These are phyloP conservation scores for Dittrichia graveolens DNA, from an alignment of 129 eudicot genomes.

Conservation along the genomic window DNA sequence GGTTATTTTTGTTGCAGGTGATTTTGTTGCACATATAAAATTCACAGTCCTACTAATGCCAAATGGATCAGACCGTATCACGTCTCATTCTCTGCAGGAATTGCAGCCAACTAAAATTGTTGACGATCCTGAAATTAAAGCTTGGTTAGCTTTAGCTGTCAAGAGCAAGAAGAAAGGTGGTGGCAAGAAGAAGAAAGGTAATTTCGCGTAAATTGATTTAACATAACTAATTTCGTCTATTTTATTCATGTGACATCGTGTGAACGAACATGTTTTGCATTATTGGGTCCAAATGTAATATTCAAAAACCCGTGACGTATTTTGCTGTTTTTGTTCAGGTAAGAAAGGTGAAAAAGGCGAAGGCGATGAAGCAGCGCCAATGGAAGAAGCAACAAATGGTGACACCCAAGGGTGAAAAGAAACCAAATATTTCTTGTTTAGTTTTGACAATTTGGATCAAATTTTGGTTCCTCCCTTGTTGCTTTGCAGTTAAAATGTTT, in stretches of 20 bases:
- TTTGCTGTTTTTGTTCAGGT: conserved; percentile 32
- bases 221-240: too few relatives aligned
- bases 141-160: conserved; percentile 76
- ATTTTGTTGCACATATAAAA: conserved; percentile 80
- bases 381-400: conserved; percentile 53
- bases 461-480: conserved; percentile 31
- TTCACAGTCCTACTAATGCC: conserved; percentile 96
- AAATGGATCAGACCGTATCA: conserved; percentile 96
- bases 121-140: conserved; percentile 93
- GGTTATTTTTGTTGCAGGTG: conserved; percentile 60
- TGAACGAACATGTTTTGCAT: too few relatives aligned
- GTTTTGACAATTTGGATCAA: conserved; percentile 30
- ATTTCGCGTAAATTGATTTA: background rate
- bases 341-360: conserved; percentile 68
- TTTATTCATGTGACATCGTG: too few relatives aligned
- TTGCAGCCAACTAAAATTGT: conserved; percentile 79
- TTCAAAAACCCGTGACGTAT: too few relatives aligned
- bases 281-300: too few relatives aligned
- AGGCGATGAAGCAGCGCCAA: conserved; percentile 54
- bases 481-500: conserved; percentile 2
- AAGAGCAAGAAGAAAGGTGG: conserved; percentile 97
- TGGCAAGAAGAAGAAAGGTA: conserved; percentile 98
- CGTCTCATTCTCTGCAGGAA: conserved; percentile 81
- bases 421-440: background rate
- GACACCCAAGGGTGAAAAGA: conserved; percentile 29